Base-by-base conservation (phyloP, 2,329 filamentous ascomycete species). In the Fusarium goolgardi region DNA sequence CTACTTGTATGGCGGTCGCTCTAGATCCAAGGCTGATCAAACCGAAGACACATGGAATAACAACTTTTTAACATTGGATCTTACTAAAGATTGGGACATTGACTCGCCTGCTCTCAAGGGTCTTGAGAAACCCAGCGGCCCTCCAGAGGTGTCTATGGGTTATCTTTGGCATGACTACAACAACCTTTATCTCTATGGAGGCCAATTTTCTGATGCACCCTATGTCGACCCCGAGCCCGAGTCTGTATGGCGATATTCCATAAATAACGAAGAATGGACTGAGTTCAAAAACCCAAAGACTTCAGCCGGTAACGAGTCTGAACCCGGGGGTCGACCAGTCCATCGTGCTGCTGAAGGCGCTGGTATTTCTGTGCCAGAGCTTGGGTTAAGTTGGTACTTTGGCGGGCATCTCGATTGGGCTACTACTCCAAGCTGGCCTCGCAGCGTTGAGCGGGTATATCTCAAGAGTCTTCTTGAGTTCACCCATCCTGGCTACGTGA, bases 351-450 rank as follows among this genome's bases (percentile, higher is more conserved):
- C 91, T 2, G 91, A 94, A 75, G 91, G 91, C 9, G 90, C 91
- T 13, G 90, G 90, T 1, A 78, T 92, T 16, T 91, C 88, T 29
- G 87, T 94, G 1, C 87, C 90, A 1, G 86, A 89, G 55, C 79
- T 93, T 1, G 91, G 91, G 0, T 79, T 90, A 46, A 92, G 90
- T 32, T 94, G 88, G 83, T 94, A 93, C 76, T 94, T 94, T 77
- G 91, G 91, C 27, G 91, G 91, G 0, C 91, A 94, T 76, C 80
- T 92, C 8, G 91, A 94, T 75, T 75, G 78, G 73, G 79, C 79
- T 13, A 87, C 85, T 6, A 89, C 83, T 0, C 78, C 76, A 1
- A 90, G 88, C 15, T 94, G 91, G 91, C 88, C 88, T n/a, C 85
- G 86, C 51, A 83, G 87, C 54, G 82, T 87, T 23, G 78, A 81